Conservation (phyloP, 1,284 basidiomycete species). For the Schizophyllum commune region DNA sequence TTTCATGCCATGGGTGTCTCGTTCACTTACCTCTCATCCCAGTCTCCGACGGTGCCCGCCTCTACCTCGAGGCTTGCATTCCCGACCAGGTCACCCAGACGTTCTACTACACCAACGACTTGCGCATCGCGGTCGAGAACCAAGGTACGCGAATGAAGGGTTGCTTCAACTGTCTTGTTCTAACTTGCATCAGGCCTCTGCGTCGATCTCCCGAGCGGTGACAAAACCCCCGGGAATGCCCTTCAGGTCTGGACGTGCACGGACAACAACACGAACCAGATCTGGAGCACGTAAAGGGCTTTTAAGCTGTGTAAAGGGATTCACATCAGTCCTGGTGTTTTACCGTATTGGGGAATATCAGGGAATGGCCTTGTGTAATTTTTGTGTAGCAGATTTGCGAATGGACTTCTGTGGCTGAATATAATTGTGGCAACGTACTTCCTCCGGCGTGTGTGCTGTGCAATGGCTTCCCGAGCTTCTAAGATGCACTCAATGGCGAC, state of each 20-base stretch:
- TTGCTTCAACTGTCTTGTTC: neutral
- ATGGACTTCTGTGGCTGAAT: too few relatives aligned
- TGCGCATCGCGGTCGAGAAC: neutral
- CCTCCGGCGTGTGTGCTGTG: too few relatives aligned
- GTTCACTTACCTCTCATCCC: neutral
- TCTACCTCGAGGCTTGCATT: neutral
- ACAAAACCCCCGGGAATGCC: neutral
- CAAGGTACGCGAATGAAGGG: neutral
- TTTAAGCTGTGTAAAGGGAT: too few relatives aligned
- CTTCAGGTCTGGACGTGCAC: conserved; percentile 3
- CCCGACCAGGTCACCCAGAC: neutral
- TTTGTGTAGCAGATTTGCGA: too few relatives aligned
- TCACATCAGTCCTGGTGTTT: too few relatives aligned
- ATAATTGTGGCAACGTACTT: too few relatives aligned
- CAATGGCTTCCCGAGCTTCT: too few relatives aligned
- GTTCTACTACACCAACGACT: neutral
- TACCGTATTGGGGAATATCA: too few relatives aligned
- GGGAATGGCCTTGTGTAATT: too few relatives aligned
- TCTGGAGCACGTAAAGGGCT: neutral
- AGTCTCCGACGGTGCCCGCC: neutral
- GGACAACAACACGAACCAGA: conserved; percentile 1
- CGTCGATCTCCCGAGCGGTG: conserved; percentile 1
- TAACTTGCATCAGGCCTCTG: neutral
- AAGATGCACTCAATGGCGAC: too few relatives aligned
- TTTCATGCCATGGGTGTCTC: neutral